Conservation (phyloP, 306 rosid genomes). For the Quercus robur region DNA sequence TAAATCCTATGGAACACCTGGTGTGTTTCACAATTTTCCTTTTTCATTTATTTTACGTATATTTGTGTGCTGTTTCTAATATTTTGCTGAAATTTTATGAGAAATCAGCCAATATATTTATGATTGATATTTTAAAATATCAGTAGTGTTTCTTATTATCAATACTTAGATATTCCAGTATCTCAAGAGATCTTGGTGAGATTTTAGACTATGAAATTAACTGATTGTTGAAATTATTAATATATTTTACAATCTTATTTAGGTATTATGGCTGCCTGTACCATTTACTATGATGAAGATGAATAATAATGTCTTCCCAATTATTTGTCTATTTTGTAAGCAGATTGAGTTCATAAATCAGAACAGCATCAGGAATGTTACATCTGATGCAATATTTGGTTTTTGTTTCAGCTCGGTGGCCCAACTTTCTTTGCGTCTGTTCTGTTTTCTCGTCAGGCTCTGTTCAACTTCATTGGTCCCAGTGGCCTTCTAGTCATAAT, state of each 20-base stretch:
- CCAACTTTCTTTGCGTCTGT: slow-evolving; percentile 87
- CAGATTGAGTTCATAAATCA: not conserved
- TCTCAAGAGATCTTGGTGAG: too few species aligned
- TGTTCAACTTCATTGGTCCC: slow-evolving; percentile 97
- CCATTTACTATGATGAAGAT: not conserved
- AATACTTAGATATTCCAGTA: too few species aligned
- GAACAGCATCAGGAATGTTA: not conserved
- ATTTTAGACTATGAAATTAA: not conserved
- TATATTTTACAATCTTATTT: not conserved
- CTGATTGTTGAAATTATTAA: not conserved
- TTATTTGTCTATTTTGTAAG: not conserved
- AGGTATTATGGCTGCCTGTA: not conserved
- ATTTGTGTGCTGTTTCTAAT: too few species aligned
- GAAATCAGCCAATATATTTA: too few species aligned
- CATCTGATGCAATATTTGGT: slow-evolving; percentile 34
- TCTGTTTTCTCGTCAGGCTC: slow-evolving; percentile 98
- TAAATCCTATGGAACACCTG: too few species aligned
- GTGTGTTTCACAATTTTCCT: too few species aligned
- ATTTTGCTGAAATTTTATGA: too few species aligned
- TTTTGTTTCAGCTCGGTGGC: slow-evolving; percentile 91
- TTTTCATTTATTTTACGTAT: too few species aligned
- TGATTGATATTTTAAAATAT: too few species aligned
- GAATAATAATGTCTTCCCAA: not conserved
- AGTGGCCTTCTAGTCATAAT: slow-evolving; percentile 87
- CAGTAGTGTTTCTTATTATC: too few species aligned